Conservation (phyloP, 805 yeast species). For the Brettanomyces nanus region DNA sequence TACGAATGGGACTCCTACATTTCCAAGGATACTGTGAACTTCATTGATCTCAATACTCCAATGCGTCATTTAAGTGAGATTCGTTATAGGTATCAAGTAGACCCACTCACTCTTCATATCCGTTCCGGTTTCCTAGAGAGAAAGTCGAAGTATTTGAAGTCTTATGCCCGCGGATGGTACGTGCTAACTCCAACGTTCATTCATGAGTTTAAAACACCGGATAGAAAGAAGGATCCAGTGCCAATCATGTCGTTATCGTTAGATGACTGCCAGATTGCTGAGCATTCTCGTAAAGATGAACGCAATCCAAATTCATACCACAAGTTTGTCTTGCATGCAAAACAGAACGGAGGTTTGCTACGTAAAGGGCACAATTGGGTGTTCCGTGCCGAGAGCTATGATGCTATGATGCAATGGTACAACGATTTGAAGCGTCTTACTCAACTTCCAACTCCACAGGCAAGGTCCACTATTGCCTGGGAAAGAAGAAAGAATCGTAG, state of each 20-base stretch:
- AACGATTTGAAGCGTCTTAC: conserved; percentile 67
- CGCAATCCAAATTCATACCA: conserved; percentile 42
- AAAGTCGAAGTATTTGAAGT: conserved; percentile 82
- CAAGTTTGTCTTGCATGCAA: conserved; percentile 75
- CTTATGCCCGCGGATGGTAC: conserved; percentile 87
- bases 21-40: conserved; percentile 53
- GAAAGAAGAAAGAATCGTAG: conserved; percentile 23
- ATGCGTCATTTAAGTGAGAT: conserved; percentile 56
- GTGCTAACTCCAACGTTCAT: conserved; percentile 81
- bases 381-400: conserved; percentile 82
- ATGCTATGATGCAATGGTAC: conserved; percentile 78
- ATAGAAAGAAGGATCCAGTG: conserved; percentile 68
- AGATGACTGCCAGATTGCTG: conserved; percentile 74
- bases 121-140: conserved; percentile 80
- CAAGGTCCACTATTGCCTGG: conserved; percentile 42
- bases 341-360: conserved; percentile 63
- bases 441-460: conserved; percentile 47
- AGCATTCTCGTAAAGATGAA: conserved; percentile 70
- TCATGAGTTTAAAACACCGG: conserved; percentile 83
- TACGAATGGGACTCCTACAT: conserved; percentile 88
- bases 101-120: conserved; percentile 59
- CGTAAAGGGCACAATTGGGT: conserved; percentile 88
- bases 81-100: conserved; percentile 57
- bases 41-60: conserved; percentile 55
- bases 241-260: conserved; percentile 81